A percentile compares a stretch with the other conserved stretches of the same genome.
Conservation (phyloP, 257 asterid species). For the Plantago major region DNA sequence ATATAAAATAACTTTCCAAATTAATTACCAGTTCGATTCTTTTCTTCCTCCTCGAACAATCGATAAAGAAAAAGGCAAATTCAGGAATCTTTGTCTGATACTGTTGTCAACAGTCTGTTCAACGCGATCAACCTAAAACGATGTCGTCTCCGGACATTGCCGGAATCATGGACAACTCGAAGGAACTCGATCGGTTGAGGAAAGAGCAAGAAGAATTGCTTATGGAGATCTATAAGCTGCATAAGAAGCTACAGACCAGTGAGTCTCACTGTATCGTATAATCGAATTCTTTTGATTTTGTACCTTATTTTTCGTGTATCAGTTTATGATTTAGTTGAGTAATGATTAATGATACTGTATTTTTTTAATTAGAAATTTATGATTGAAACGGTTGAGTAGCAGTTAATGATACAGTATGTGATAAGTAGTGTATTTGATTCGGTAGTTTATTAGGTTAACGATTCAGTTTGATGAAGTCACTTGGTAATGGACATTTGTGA, state of each 20-base stretch:
- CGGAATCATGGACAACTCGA: slow-evolving; percentile 69
- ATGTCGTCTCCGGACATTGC: slow-evolving; percentile 75
- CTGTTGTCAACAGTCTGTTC: too few relatives aligned
- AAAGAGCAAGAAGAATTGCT: slow-evolving; percentile 75
- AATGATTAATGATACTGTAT: too few relatives aligned
- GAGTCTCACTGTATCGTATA: slow-evolving; percentile 21
- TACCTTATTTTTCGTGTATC: background rate
- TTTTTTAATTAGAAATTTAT: too few relatives aligned
- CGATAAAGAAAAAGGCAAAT: too few relatives aligned
- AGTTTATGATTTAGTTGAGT: slow-evolving; percentile 16
- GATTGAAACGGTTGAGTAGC: slow-evolving; percentile 1
- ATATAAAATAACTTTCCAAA: too few relatives aligned
- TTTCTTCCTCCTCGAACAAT: too few relatives aligned
- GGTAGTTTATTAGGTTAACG: too few relatives aligned
- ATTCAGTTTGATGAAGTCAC: too few relatives aligned
- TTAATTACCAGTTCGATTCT: too few relatives aligned
- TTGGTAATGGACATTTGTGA: background rate
- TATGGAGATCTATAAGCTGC: slow-evolving; percentile 85
- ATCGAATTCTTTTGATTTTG: background rate
- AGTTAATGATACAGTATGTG: background rate
- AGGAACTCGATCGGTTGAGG: slow-evolving; percentile 93
- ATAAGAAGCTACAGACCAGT: slow-evolving; percentile 85
- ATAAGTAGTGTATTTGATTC: background rate
- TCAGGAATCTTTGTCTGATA: too few relatives aligned
- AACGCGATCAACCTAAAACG: slow-evolving; percentile 1